phyloP scores from a whole-genome alignment of 163 green algal genomes.

The Prototheca wickerhamii region DNA sequence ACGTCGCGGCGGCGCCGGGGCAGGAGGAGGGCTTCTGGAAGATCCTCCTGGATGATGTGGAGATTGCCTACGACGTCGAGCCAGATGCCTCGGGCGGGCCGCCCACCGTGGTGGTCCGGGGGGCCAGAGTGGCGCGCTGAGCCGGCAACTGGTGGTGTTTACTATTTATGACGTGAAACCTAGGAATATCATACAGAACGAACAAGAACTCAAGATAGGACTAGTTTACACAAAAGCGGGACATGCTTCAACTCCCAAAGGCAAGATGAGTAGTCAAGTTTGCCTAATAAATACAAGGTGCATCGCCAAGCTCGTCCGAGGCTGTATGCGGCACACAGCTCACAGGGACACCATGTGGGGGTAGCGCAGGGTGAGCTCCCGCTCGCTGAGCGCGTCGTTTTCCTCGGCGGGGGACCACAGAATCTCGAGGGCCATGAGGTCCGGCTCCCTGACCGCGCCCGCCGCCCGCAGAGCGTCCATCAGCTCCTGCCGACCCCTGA shows the following conservation, averaged over 20 bases:
- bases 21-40: conserved; percentile 29
- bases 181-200: not conserved
- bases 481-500: conserved; percentile 36
- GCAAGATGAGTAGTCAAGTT: too few species aligned
- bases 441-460: conserved; percentile 19
- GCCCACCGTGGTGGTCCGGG: not conserved
- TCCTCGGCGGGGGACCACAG: conserved; percentile 89
- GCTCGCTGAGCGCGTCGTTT: conserved; percentile 51
- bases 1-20: not conserved
- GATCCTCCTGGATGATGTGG: conserved; percentile 49
- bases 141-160: too few species aligned
- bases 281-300: not conserved
- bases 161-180: too few species aligned
- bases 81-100: not conserved
- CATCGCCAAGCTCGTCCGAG: too few species aligned
- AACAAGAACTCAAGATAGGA: not conserved
- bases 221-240: too few species aligned
- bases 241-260: too few species aligned
- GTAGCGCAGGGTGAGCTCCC: conserved; percentile 62
- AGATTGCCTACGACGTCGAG: conserved; percentile 40
- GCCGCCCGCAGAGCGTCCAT: conserved; percentile 39
- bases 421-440: conserved; percentile 81
- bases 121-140: not conserved
- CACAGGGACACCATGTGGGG: conserved; percentile 1
- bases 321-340: not conserved